These are phyloP conservation scores for Piper betle DNA, from an alignment of 164 flowering plant genomes.

Conservation along the genomic window DNA sequence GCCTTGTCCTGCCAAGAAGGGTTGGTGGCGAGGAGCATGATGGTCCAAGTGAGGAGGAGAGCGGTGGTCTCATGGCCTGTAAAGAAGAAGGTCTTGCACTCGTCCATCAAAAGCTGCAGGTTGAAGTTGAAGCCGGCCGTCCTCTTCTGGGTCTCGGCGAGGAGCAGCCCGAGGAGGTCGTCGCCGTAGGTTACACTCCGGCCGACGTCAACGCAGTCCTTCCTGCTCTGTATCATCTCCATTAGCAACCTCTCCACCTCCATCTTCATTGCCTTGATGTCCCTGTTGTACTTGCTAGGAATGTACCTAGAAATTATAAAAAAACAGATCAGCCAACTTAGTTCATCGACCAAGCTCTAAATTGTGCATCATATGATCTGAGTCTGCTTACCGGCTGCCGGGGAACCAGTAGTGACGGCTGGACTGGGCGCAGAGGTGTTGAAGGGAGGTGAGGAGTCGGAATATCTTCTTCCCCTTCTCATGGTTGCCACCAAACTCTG, in stretches of 20 bases:
- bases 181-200: constrained; percentile 63
- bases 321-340: not conserved
- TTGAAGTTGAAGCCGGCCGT: constrained; percentile 32
- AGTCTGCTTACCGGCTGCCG: constrained; percentile 65
- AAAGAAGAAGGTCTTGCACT: constrained; percentile 93
- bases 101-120: constrained; percentile 75
- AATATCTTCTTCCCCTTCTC: constrained; percentile 85
- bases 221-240: constrained; percentile 85
- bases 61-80: constrained; percentile 96
- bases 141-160: constrained; percentile 61
- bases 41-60: constrained; percentile 84
- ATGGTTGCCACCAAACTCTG: constrained; percentile 63
- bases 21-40: constrained; percentile 82
- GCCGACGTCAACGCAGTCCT: constrained; percentile 56
- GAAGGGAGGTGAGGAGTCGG: constrained; percentile 46
- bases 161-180: constrained; percentile 71
- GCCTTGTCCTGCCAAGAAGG: constrained; percentile 85
- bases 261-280: constrained; percentile 61
- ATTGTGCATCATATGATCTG: not conserved
- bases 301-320: constrained; percentile 36
- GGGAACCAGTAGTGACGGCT: constrained; percentile 69
- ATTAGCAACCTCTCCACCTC: constrained; percentile 72
- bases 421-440: constrained; percentile 62
- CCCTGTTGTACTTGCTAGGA: constrained; percentile 78
- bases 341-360: not conserved